A percentile compares a stretch with the other conserved stretches of the same genome.
These are phyloP conservation scores for Clitopilus passeckerianus DNA, from an alignment of 768 basidiomycete genomes.

Conservation along the genomic window DNA sequence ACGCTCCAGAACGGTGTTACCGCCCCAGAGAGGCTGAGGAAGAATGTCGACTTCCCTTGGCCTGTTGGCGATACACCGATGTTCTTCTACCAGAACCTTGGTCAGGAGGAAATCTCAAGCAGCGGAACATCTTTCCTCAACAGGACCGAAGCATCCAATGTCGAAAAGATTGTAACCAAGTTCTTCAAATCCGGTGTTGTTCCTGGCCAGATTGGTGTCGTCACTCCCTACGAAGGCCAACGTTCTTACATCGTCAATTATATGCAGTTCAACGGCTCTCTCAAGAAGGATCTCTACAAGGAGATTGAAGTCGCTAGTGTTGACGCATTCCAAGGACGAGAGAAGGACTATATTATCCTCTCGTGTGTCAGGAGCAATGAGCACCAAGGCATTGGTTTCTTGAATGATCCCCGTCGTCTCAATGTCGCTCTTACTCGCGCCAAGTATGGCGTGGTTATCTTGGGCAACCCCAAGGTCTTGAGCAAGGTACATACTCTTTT, in stretches of 20 bases:
- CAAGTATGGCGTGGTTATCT: slow-evolving; percentile 96
- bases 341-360: slow-evolving; percentile 99
- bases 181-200: slow-evolving; percentile 99
- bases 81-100: slow-evolving; percentile 99
- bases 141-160: slow-evolving; percentile 97
- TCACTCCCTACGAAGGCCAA: slow-evolving; percentile 99
- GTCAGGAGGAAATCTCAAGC: slow-evolving; percentile 97
- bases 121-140: slow-evolving; percentile 99
- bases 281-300: slow-evolving; percentile 99
- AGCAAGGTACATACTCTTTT: slow-evolving; percentile 72
- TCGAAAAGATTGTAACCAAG: slow-evolving; percentile 99
- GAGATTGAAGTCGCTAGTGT: slow-evolving; percentile 99
- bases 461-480: slow-evolving; percentile 99
- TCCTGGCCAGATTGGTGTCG: slow-evolving; percentile 93
- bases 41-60: slow-evolving; percentile 99
- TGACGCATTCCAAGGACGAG: slow-evolving; percentile 98
- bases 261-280: slow-evolving; percentile 99
- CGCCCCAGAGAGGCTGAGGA: slow-evolving; percentile 92
- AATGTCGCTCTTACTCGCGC: slow-evolving; percentile 97
- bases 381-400: slow-evolving; percentile 98
- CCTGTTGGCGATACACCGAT: slow-evolving; percentile 95
- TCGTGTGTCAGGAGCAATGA: slow-evolving; percentile 98
- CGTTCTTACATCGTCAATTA: slow-evolving; percentile 98
- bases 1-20: slow-evolving; percentile 99
- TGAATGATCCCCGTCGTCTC: slow-evolving; percentile 93